Percentiles rank a stretch among this genome's conserved stretches.
Evolutionary conservation across 192 early-diverging fungal species (phyloP).

Genomic region (Coemansia sp.): DNA sequence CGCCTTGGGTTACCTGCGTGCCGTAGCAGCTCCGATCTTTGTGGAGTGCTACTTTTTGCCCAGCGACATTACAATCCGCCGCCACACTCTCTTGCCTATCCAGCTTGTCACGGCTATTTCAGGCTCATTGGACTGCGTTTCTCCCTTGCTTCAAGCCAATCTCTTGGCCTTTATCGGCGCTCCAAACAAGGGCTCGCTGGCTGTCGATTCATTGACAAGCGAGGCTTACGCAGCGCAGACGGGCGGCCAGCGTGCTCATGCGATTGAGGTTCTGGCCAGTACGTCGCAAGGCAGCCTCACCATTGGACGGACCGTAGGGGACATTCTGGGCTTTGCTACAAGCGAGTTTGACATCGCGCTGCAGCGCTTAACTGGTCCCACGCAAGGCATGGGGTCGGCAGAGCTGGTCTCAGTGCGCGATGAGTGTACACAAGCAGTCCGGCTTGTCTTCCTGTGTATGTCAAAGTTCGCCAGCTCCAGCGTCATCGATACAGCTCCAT

Average conservation of each 20-base stretch:
- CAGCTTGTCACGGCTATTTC: constrained; percentile 25
- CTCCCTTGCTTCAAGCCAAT: constrained; percentile 27
- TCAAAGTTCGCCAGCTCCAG: constrained; percentile 1
- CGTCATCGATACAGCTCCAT: not conserved
- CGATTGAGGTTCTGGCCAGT: constrained; percentile 31
- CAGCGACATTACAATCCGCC: constrained; percentile 17
- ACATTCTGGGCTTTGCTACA: constrained; percentile 25
- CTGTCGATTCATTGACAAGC: constrained; percentile 1
- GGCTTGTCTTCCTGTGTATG: constrained; percentile 38
- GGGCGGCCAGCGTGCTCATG: constrained; percentile 29
- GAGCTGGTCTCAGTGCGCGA: constrained; percentile 35
- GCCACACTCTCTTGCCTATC: constrained; percentile 34
- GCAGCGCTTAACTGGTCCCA: constrained; percentile 9
- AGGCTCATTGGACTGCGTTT: constrained; percentile 14
- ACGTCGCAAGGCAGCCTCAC: constrained; percentile 30
- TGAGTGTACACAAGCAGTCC: constrained; percentile 38
- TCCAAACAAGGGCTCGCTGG: not conserved
- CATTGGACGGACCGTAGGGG: constrained; percentile 23
- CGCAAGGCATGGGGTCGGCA: constrained; percentile 22
- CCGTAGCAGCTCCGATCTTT: constrained; percentile 32
- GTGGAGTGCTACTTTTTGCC: constrained; percentile 47
- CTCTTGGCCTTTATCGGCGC: constrained; percentile 35
- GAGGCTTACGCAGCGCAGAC: constrained; percentile 21
- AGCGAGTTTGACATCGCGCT: constrained; percentile 15
- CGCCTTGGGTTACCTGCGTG: constrained; percentile 26